Conservation (phyloP, 2,329 filamentous ascomycete genomes). For the Talaromyces funiculosus region DNA sequence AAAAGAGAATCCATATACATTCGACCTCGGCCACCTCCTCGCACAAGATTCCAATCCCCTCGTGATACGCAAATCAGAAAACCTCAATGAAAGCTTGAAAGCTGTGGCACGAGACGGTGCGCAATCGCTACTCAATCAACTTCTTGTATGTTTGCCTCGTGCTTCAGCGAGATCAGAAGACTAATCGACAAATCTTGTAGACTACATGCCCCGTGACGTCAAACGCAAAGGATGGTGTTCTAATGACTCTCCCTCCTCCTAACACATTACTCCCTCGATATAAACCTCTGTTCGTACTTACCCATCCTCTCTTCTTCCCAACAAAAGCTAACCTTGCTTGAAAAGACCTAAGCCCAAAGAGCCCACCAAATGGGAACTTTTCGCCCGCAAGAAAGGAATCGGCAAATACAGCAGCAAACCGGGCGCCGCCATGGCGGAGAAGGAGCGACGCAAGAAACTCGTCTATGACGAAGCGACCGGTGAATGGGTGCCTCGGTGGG, state of each 20-base stretch:
- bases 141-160: constrained; percentile 49
- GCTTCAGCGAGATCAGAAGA: neutral
- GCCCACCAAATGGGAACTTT: constrained; percentile 91
- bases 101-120: constrained; percentile 79
- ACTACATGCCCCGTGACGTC: constrained; percentile 76
- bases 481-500: constrained; percentile 93
- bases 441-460: constrained; percentile 60
- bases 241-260: constrained; percentile 68
- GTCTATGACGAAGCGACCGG: constrained; percentile 77
- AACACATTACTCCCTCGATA: constrained; percentile 75
- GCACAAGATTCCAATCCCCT: constrained; percentile 83
- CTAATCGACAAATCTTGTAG: neutral
- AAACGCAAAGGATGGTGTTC: constrained; percentile 59
- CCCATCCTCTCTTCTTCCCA: neutral
- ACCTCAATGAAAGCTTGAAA: constrained; percentile 63
- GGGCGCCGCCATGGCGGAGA: constrained; percentile 56
- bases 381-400: constrained; percentile 95
- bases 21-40: constrained; percentile 83
- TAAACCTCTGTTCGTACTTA: constrained; percentile 61
- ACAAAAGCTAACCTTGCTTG: neutral
- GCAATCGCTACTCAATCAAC: constrained; percentile 88
- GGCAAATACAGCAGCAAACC: constrained; percentile 66
- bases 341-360: constrained; percentile 62
- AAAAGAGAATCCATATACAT: constrained; percentile 85
- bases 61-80: constrained; percentile 45